Base-by-base conservation (phyloP, 192 early-diverging fungal species). In the Coemansia sp. region DNA sequence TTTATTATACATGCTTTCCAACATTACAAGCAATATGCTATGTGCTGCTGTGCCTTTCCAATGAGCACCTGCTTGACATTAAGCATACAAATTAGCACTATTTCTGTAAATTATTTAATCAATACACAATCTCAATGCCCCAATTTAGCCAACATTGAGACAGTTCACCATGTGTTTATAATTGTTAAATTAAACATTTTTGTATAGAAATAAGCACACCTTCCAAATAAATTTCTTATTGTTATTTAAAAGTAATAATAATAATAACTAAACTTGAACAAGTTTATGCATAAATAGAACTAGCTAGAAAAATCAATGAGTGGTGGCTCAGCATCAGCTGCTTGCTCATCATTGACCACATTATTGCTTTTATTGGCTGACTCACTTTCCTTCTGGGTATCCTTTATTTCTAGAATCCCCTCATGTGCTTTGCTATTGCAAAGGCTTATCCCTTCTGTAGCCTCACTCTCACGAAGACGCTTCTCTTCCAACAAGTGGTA, bases 21-120 rank as follows among this genome's bases (percentile, higher is more conserved):
- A n/a, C n/a, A n/a, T n/a, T n/a, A n/a, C n/a, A n/a, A n/a, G n/a
- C 47, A 6, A 67, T 74, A 9, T 68, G 65, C 47, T 74, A 57
- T 48, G 7, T 74, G 28, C 47, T 74, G 5, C 11, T 67, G 19
- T 58, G 65, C 32, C 64, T 74, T 56, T 65, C 71, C 1, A 2
- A 18, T 14, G 52, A 64, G 12, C 42, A 27, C 0, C 42, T 22
- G 11, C 53, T 74, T 38, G 65, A 65, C 1, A 47, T 74, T 11
- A 74, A 68, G 40, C 66, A 60, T 11, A 57, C 55, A 10, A 68
- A 74, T 42, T 58, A 61, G 11, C 5, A 28, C 10, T 27, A 49
- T 4, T 55, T 67, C 1, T 53, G 47, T 6, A 27, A 31, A 23
- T 74, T 45, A 32, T 52, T 0, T 9, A 18, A 0, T 10, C 19